Percentiles rank a stretch among this genome's conserved stretches.
phyloP scores from a whole-genome alignment of 345 rosid genomes.

The Gossypium anomalum region DNA sequence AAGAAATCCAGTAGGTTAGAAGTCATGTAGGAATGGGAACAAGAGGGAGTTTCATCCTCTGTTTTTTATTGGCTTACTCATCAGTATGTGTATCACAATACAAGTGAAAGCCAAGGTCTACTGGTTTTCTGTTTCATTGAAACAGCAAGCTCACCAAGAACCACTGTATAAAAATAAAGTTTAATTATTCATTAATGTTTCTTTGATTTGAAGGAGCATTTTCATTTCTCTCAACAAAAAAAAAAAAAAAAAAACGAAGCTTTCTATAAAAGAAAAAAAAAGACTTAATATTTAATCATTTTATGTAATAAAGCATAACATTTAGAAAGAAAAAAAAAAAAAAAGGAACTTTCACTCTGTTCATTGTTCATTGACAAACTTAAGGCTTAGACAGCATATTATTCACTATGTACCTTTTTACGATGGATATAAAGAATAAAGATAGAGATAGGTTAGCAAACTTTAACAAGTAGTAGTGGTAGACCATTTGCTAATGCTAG shows the following conservation, averaged over 20 bases:
- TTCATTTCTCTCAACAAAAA: background rate
- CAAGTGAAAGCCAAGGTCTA: conserved; percentile 15
- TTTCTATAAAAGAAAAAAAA: background rate
- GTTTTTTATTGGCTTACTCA: background rate
- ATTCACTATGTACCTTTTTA: background rate
- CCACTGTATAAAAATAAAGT: background rate
- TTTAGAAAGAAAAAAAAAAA: background rate
- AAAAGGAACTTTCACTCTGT: background rate
- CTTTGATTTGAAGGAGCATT: conserved; percentile 43
- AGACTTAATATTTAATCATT: background rate
- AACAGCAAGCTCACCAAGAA: conserved; percentile 24
- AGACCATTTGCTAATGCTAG: background rate
- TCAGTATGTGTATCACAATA: background rate
- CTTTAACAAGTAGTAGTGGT: background rate
- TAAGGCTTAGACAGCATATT: background rate
- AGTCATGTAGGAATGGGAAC: background rate
- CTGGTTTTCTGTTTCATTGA: conserved; percentile 11
- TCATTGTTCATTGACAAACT: background rate
- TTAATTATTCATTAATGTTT: conserved; percentile 14
- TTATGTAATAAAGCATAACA: background rate
- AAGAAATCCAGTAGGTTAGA: conserved; percentile 4
- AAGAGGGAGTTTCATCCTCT: no score
- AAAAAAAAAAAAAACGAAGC: background rate
- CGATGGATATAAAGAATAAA: background rate
- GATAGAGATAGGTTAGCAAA: background rate